Evolutionary conservation across 352 stramenopile species (phyloP).

Genomic region (Pythium folliculosum): DNA sequence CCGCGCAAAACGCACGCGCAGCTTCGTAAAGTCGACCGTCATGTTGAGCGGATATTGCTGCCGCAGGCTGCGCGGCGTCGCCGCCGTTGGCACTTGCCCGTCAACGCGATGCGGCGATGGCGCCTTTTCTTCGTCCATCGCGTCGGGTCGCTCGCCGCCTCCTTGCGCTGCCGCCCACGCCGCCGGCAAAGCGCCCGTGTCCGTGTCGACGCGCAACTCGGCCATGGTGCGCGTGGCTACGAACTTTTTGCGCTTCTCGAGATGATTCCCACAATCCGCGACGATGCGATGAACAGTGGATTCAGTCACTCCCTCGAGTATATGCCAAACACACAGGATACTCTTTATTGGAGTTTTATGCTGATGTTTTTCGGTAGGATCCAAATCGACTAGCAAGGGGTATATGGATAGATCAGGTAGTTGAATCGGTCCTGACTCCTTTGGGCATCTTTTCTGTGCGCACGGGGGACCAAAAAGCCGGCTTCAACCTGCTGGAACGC

Average conservation of each 20-base stretch:
- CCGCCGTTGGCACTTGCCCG: conserved; percentile 10
- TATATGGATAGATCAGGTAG: conserved; percentile 14
- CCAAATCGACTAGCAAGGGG: conserved; percentile 5
- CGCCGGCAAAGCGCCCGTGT: no score
- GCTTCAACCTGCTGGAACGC: conserved; percentile 15
- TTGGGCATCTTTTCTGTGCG: conserved; percentile 23
- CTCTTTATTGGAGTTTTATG: not conserved
- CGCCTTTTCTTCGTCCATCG: conserved; percentile 15
- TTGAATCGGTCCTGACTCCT: conserved; percentile 32
- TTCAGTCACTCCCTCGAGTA: conserved; percentile 25
- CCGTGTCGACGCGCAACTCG: conserved; percentile 14
- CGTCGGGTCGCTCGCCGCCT: not conserved
- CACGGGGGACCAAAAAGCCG: conserved; percentile 4
- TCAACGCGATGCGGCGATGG: not conserved
- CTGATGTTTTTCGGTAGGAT: not conserved
- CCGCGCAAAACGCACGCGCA: conserved; percentile 40
- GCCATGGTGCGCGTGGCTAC: conserved; percentile 12
- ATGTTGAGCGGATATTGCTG: conserved; percentile 63
- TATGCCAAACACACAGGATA: conserved; percentile 22
- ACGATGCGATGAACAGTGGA: conserved; percentile 27
- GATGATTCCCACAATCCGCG: conserved; percentile 22
- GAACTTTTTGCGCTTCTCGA: conserved; percentile 15
- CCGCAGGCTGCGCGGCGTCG: conserved; percentile 32
- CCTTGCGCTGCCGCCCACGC: not conserved
- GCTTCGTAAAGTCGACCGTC: conserved; percentile 68